phyloP scores from a whole-genome alignment of 225 moss, liverwort and hornwort genomes.

The Lunularia cruciata region DNA sequence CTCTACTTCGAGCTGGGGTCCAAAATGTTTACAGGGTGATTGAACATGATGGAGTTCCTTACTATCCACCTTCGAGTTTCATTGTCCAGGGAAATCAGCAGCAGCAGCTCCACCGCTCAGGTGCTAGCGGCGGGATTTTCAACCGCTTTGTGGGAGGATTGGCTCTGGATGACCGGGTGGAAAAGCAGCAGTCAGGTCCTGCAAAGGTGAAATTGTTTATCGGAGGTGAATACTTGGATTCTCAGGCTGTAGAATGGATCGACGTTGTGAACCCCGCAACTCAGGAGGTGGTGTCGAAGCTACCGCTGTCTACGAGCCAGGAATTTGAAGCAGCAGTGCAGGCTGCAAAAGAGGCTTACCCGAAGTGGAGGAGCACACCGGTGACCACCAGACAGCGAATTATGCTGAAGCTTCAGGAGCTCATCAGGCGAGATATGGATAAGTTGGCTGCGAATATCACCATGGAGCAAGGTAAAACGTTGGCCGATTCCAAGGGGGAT shows the following conservation, averaged over 20 bases:
- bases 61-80: not conserved
- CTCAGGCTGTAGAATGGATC: conserved; percentile 61
- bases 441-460: conserved; percentile 78
- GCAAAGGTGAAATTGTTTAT: conserved; percentile 73
- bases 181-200: no score
- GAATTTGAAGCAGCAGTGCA: conserved; percentile 78
- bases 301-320: conserved; percentile 63
- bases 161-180: conserved; percentile 19
- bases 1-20: not conserved
- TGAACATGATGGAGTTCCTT: not conserved
- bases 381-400: conserved; percentile 80
- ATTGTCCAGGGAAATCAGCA: not conserved
- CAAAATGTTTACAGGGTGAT: conserved; percentile 1
- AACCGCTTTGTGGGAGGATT: conserved; percentile 22
- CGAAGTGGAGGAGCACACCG: conserved; percentile 75
- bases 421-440: conserved; percentile 94
- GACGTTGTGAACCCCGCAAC: conserved; percentile 91
- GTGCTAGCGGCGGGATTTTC: not conserved
- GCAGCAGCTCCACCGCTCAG: not conserved
- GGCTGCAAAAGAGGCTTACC: conserved; percentile 76
- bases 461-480: conserved; percentile 87
- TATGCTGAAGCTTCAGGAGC: conserved; percentile 95
- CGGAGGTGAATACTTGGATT: conserved; percentile 72
- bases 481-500: conserved; percentile 84
- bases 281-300: conserved; percentile 71